Evolutionary conservation across 805 yeast species (phyloP).

Genomic region (Yamadazyma insecticola): DNA sequence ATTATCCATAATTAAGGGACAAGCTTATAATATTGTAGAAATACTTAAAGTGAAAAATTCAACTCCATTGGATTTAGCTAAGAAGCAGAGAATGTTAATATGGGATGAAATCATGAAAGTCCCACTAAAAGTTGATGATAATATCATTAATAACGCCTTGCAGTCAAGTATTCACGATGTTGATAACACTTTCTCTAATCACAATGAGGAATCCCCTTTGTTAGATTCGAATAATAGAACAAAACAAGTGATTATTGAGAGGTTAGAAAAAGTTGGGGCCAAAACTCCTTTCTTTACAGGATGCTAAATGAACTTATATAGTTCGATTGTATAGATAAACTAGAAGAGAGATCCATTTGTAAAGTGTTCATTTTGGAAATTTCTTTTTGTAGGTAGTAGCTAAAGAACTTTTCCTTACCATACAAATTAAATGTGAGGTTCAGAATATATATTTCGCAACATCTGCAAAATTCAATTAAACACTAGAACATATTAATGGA

Average conservation of each 20-base stretch:
- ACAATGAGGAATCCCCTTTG: slow-evolving; percentile 3
- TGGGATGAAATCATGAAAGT: slow-evolving; percentile 60
- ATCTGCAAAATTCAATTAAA: no score
- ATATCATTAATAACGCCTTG: slow-evolving; percentile 38
- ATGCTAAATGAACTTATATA: no score
- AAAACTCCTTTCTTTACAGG: slow-evolving; percentile 66
- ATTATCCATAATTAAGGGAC: slow-evolving; percentile 69
- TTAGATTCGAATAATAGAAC: slow-evolving; percentile 11
- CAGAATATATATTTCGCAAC: no score
- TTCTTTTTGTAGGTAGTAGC: no score
- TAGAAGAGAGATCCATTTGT: no score
- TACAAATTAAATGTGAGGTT: no score
- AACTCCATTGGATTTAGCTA: slow-evolving; percentile 64
- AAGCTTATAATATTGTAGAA: slow-evolving; percentile 72
- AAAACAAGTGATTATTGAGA: slow-evolving; percentile 53
- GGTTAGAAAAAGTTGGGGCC: slow-evolving; percentile 49
- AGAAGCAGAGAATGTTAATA: slow-evolving; percentile 52
- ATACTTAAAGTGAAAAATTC: slow-evolving; percentile 51
- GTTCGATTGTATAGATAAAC: no score
- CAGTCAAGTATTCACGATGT: slow-evolving; percentile 19
- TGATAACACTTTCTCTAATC: no score
- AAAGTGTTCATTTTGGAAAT: no score
- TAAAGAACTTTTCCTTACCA: no score
- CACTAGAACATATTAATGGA: no score
- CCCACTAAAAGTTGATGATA: slow-evolving; percentile 28